These are phyloP conservation scores for Capsella rubella DNA, from an alignment of 441 rosid species.

Conservation along the genomic window DNA sequence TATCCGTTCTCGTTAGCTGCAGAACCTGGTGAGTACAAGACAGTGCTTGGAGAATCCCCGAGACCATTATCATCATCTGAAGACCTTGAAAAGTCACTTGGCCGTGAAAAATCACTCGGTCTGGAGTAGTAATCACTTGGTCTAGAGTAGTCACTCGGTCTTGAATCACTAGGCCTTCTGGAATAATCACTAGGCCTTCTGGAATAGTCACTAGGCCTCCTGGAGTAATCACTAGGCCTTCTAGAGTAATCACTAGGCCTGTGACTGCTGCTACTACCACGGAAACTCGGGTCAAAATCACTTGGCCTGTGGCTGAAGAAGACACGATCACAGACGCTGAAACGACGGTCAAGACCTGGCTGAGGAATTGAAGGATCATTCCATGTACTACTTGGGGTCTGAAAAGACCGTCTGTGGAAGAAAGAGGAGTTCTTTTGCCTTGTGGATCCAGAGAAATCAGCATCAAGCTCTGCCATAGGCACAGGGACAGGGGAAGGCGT, in stretches of 20 bases:
- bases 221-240: slow-evolving; percentile 55
- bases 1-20: slow-evolving; percentile 67
- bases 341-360: slow-evolving; percentile 83
- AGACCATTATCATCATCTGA: slow-evolving; percentile 93
- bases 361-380: slow-evolving; percentile 71
- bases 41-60: slow-evolving; percentile 90
- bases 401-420: slow-evolving; percentile 92
- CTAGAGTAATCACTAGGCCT: slow-evolving; percentile 60
- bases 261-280: slow-evolving; percentile 14
- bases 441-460: slow-evolving; percentile 91
- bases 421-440: slow-evolving; percentile 84
- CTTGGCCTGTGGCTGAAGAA: slow-evolving; percentile 86
- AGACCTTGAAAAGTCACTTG: slow-evolving; percentile 86
- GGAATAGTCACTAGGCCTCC: slow-evolving; percentile 79
- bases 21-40: slow-evolving; percentile 73
- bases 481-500: slow-evolving; percentile 92
- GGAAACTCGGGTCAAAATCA: slow-evolving; percentile 47
- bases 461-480: slow-evolving; percentile 92
- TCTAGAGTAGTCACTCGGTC: slow-evolving; percentile 68
- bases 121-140: slow-evolving; percentile 82
- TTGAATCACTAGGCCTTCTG: slow-evolving; percentile 75
- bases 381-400: slow-evolving; percentile 80
- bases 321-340: slow-evolving; percentile 92
- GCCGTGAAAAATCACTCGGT: slow-evolving; percentile 81
- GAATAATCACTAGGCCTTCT: slow-evolving; percentile 84